These are phyloP conservation scores for Silene vulgaris DNA, from an alignment of 179 eudicot species.

Conservation along the genomic window DNA sequence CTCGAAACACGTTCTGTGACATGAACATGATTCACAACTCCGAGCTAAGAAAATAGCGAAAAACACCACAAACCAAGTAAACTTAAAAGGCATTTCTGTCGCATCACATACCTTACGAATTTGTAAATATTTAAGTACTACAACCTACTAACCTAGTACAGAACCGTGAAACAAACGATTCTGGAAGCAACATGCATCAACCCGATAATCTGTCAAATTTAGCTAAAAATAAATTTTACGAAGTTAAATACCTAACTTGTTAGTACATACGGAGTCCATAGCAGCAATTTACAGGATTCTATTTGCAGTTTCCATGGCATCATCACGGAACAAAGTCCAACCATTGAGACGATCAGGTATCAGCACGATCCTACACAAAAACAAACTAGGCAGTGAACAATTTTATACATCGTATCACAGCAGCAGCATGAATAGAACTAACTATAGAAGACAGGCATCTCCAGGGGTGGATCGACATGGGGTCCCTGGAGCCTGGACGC, in stretches of 20 bases:
- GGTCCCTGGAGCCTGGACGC: too few species aligned
- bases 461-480: too few species aligned
- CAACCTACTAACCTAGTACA: too few species aligned
- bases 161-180: not conserved
- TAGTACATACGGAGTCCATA: constrained; percentile 1
- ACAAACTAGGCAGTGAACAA: constrained; percentile 6
- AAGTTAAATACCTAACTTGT: not conserved
- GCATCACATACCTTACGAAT: too few species aligned
- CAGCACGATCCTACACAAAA: constrained; percentile 9
- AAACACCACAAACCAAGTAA: not conserved
- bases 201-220: not conserved
- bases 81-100: too few species aligned
- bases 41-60: not conserved
- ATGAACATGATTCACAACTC: not conserved
- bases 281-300: constrained; percentile 22
- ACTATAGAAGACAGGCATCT: not conserved
- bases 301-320: not conserved
- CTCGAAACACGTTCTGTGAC: too few species aligned
- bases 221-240: not conserved
- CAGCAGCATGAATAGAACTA: not conserved
- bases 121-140: too few species aligned
- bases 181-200: not conserved
- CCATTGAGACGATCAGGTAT: not conserved
- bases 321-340: constrained; percentile 4
- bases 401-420: too few species aligned